Evolutionary conservation across 176 grass and related monocot genomes (phyloP).

Genomic region (Avena atlantica): DNA sequence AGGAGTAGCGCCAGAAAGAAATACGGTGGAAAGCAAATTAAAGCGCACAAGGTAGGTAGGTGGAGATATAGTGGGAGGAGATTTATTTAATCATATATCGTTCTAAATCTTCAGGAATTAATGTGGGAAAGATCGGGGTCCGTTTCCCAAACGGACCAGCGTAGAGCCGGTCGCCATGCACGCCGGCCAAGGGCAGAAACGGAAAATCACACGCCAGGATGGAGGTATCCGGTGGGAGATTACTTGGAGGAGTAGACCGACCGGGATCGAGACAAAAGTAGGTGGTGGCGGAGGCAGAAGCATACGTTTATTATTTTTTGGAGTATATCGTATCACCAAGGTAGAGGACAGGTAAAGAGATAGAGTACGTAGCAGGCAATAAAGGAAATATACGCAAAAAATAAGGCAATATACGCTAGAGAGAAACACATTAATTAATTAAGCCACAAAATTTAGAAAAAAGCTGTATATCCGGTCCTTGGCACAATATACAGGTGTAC

Average conservation of each 20-base stretch:
- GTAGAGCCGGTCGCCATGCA: too few relatives aligned
- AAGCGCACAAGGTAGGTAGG: too few relatives aligned
- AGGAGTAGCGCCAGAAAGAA: neutral
- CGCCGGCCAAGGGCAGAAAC: too few relatives aligned
- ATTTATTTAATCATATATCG: too few relatives aligned
- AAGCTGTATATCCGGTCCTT: neutral
- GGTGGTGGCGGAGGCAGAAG: neutral
- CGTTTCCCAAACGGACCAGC: too few relatives aligned
- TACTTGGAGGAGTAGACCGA: too few relatives aligned
- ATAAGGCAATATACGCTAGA: neutral
- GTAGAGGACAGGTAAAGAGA: neutral
- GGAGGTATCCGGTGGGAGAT: too few relatives aligned
- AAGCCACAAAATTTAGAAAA: neutral
- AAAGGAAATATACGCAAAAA: neutral
- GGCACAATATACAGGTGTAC: neutral
- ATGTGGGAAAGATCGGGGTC: too few relatives aligned
- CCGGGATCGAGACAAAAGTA: neutral
- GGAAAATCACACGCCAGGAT: too few relatives aligned
- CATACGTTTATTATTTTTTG: neutral
- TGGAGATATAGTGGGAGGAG: too few relatives aligned
- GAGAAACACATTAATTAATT: neutral
- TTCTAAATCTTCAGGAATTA: too few relatives aligned
- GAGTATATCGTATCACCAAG: neutral
- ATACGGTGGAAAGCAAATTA: too few relatives aligned
- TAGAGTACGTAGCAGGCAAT: neutral